Evolutionary conservation across 2,329 filamentous ascomycete genomes (phyloP).

Genomic region (Sclerotinia subarctica): DNA sequence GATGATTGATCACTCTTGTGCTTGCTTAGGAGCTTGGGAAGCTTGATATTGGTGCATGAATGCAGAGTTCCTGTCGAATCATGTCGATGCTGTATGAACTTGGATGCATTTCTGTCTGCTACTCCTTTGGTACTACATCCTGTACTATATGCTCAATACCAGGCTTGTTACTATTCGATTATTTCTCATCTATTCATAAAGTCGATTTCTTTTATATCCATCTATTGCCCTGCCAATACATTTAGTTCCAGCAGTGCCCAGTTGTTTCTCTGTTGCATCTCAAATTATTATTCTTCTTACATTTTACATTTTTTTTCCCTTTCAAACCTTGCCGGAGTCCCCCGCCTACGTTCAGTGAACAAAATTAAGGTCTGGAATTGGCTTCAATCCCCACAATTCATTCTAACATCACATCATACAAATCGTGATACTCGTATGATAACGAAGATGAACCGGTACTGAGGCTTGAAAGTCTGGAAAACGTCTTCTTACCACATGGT

Average conservation of each 20-base stretch:
- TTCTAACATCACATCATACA: constrained; percentile 21
- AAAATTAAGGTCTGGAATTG: constrained; percentile 12
- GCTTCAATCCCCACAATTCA: constrained; percentile 19
- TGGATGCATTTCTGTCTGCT: not conserved
- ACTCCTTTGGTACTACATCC: not conserved
- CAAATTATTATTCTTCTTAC: not conserved
- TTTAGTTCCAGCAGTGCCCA: constrained; percentile 3
- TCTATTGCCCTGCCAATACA: constrained; percentile 7
- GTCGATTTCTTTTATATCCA: not conserved
- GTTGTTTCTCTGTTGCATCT: constrained; percentile 5
- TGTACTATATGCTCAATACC: not conserved
- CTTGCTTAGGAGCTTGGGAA: constrained; percentile 4
- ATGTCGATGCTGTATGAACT: not conserved
- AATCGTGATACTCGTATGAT: constrained; percentile 23
- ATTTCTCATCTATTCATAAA: not conserved
- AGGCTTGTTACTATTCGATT: not conserved
- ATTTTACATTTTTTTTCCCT: not conserved
- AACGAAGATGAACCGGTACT: constrained; percentile 22
- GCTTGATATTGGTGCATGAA: constrained; percentile 2
- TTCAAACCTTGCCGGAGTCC: constrained; percentile 15
- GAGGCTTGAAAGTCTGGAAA: constrained; percentile 17
- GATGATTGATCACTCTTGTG: not conserved
- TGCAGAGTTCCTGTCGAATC: not conserved
- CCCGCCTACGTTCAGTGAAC: constrained; percentile 13
- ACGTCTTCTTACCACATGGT: constrained; percentile 7